Conservation (phyloP, 306 rosid species). For the Rosa rugosa region DNA sequence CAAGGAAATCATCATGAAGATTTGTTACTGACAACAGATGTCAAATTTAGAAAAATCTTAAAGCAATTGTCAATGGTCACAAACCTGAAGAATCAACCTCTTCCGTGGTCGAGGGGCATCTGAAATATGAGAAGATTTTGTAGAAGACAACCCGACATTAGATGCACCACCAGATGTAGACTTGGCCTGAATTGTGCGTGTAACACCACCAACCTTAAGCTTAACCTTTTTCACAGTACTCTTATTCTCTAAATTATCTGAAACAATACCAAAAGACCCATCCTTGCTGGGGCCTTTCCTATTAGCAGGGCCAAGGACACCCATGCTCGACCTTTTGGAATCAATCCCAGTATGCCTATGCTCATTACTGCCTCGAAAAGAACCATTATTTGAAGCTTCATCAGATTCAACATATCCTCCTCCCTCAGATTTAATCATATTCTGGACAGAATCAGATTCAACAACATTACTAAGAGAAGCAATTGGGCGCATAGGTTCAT, state of each 20-base stretch:
- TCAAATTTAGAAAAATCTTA: not conserved
- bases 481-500: constrained; percentile 29
- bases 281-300: constrained; percentile 18
- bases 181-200: constrained; percentile 33
- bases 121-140: constrained; percentile 29
- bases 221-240: constrained; percentile 36
- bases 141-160: constrained; percentile 22
- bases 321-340: constrained; percentile 26
- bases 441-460: constrained; percentile 23
- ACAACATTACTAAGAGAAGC: constrained; percentile 18
- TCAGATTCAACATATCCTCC: constrained; percentile 40
- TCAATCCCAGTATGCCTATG: constrained; percentile 25
- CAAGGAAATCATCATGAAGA: not conserved
- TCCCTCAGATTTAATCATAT: constrained; percentile 24
- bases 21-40: not conserved
- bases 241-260: constrained; percentile 22
- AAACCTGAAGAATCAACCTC: constrained; percentile 28
- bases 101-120: constrained; percentile 28
- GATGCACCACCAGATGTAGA: constrained; percentile 33
- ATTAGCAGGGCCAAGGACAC: constrained; percentile 36
- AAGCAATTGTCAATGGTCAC: not conserved
- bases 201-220: constrained; percentile 35
- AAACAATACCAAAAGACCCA: constrained; percentile 3
- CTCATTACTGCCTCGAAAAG: constrained; percentile 35
- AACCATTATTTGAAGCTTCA: constrained; percentile 36